Conservation (phyloP, 2,329 filamentous ascomycete genomes). For the Exophiala dermatitidis region DNA sequence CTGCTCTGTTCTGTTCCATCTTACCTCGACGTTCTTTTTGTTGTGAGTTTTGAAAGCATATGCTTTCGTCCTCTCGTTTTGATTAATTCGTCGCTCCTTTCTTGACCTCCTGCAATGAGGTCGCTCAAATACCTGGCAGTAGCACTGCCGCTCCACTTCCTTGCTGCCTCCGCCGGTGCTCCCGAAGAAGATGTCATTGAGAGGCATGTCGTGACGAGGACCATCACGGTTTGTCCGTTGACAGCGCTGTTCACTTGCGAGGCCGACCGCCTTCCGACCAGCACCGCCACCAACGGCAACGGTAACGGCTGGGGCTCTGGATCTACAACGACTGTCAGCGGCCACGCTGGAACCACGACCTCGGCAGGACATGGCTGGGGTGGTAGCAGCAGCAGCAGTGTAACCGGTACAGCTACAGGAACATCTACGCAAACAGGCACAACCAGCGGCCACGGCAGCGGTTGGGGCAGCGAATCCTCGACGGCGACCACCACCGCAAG, state of each 20-base stretch:
- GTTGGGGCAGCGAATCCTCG: background rate
- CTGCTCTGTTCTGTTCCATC: background rate
- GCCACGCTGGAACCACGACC: slow-evolving; percentile 3
- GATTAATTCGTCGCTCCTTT: slow-evolving; percentile 20
- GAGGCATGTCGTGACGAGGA: slow-evolving; percentile 17
- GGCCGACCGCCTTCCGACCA: slow-evolving; percentile 10
- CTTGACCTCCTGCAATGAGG: slow-evolving; percentile 16
- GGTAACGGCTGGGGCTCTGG: background rate
- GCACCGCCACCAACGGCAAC: background rate
- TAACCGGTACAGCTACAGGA: background rate
- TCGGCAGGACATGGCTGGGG: background rate
- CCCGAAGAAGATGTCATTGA: slow-evolving; percentile 16
- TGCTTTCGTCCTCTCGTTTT: slow-evolving; percentile 26
- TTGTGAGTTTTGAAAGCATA: slow-evolving; percentile 21
- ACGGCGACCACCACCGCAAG: background rate
- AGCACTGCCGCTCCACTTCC: slow-evolving; percentile 15
- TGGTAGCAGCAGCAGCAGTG: background rate
- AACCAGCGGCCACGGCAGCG: background rate
- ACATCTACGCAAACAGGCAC: background rate
- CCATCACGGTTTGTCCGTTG: slow-evolving; percentile 23
- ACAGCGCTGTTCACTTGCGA: slow-evolving; percentile 20
- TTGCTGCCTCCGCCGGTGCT: background rate
- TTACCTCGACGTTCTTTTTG: slow-evolving; percentile 4
- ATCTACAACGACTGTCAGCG: slow-evolving; percentile 2
- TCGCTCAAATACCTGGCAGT: slow-evolving; percentile 22